A percentile compares a stretch with the other conserved stretches of the same genome.
Evolutionary conservation across 1,139 yeast genomes (phyloP).

Genomic region (Yarrowia galli): DNA sequence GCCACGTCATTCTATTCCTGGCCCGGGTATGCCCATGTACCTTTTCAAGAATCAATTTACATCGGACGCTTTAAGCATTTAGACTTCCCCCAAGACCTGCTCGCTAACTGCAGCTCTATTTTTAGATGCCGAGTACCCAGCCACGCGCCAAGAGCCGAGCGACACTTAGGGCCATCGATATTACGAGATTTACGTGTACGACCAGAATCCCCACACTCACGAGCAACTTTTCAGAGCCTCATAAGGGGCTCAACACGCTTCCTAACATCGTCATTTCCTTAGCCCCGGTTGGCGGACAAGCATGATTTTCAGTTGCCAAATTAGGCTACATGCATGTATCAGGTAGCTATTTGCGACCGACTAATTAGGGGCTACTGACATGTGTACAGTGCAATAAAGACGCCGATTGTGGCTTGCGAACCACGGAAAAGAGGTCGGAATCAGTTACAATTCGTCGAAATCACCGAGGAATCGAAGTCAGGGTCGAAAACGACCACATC

Average conservation of each 20-base stretch:
- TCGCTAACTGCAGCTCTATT: slow-evolving; percentile 32
- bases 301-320: slow-evolving; percentile 33
- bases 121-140: slow-evolving; percentile 1
- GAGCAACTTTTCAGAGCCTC: background rate
- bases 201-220: background rate
- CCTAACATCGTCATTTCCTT: background rate
- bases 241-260: background rate
- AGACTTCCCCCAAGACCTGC: slow-evolving; percentile 13
- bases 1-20: slow-evolving; percentile 20
- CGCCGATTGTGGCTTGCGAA: background rate
- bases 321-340: slow-evolving; percentile 35
- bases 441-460: background rate
- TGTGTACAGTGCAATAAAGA: background rate
- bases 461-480: background rate
- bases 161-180: background rate
- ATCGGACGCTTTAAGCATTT: background rate
- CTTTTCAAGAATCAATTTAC: background rate
- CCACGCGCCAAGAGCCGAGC: slow-evolving; percentile 15
- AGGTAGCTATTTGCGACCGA: slow-evolving; percentile 16
- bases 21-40: background rate
- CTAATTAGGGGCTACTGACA: slow-evolving; percentile 18
- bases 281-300: background rate
- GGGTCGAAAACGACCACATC: background rate
- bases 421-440: too few relatives aligned
- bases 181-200: background rate